These are phyloP conservation scores for Ganoderma leucocontextum DNA, from an alignment of 1,284 basidiomycete genomes.

Conservation along the genomic window DNA sequence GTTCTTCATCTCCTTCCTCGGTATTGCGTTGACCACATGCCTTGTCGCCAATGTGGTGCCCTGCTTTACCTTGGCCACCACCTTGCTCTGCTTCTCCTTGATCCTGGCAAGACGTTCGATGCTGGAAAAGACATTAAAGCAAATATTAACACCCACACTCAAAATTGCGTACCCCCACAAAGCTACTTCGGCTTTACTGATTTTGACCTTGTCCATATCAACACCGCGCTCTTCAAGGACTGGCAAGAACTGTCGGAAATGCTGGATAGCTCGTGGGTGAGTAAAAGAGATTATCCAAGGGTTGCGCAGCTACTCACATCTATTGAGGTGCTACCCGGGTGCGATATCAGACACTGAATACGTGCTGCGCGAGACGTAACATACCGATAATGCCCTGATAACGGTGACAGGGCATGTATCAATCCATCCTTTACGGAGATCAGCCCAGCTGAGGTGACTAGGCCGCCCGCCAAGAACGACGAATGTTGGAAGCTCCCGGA, in stretches of 20 bases:
- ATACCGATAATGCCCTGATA: conserved; percentile 74
- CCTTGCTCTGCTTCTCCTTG: conserved; percentile 49
- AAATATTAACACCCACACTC: not conserved
- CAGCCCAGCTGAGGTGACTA: conserved; percentile 73
- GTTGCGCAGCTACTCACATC: conserved; percentile 15
- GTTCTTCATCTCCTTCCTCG: not conserved
- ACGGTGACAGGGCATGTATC: conserved; percentile 70
- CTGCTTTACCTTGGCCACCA: conserved; percentile 44
- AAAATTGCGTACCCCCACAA: conserved; percentile 57
- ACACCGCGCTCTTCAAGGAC: conserved; percentile 64
- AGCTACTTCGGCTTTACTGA: conserved; percentile 66
- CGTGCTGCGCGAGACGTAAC: conserved; percentile 8
- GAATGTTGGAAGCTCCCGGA: conserved; percentile 78
- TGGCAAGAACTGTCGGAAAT: conserved; percentile 71
- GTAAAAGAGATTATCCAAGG: not conserved
- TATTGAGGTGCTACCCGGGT: conserved; percentile 20
- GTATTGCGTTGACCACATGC: conserved; percentile 10
- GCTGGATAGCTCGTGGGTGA: conserved; percentile 46
- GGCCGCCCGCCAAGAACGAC: conserved; percentile 65
- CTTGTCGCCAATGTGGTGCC: conserved; percentile 17
- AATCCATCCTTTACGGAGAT: conserved; percentile 73
- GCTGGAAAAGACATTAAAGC: conserved; percentile 37
- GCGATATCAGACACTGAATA: not conserved
- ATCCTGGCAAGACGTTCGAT: conserved; percentile 56
- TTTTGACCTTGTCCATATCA: conserved; percentile 68